Conservation (phyloP, 805 yeast genomes). For the Lipomyces spencermartinsiae region DNA sequence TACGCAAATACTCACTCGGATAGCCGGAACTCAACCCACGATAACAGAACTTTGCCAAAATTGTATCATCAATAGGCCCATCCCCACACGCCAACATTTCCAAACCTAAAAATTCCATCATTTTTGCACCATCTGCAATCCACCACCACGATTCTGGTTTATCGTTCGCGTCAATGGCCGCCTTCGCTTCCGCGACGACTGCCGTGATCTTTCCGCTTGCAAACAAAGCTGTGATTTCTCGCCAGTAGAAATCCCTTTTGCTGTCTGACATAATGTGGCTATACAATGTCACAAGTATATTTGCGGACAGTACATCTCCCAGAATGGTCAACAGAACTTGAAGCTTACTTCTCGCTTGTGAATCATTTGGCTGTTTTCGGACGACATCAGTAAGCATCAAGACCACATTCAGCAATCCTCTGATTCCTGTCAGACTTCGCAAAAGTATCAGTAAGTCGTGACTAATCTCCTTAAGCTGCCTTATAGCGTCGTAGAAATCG, state of each 20-base stretch:
- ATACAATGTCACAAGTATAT: constrained; percentile 4
- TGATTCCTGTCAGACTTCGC: constrained; percentile 16
- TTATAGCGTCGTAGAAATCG: constrained; percentile 11
- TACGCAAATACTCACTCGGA: constrained; percentile 11
- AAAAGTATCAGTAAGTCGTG: background rate
- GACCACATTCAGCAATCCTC: constrained; percentile 6
- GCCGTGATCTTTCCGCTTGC: constrained; percentile 25
- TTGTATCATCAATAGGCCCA: background rate
- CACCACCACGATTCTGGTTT: constrained; percentile 21
- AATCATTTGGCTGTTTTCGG: constrained; percentile 14
- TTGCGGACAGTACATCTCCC: background rate
- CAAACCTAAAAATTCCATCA: constrained; percentile 16
- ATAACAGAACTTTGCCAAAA: constrained; percentile 15
- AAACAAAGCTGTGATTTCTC: constrained; percentile 21
- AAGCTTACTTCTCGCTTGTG: background rate
- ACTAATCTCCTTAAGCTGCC: background rate
- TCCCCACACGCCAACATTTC: constrained; percentile 7
- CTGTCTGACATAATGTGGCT: constrained; percentile 6
- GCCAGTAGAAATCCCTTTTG: constrained; percentile 16
- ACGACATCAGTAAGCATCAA: constrained; percentile 1
- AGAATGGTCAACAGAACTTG: constrained; percentile 7
- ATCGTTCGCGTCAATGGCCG: background rate
- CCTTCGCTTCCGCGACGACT: constrained; percentile 13
- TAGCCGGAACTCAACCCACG: constrained; percentile 20
- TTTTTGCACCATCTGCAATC: constrained; percentile 22